These are phyloP conservation scores for Alisma plantagoaquatica DNA, from an alignment of 106 monocot species.

Conservation along the genomic window DNA sequence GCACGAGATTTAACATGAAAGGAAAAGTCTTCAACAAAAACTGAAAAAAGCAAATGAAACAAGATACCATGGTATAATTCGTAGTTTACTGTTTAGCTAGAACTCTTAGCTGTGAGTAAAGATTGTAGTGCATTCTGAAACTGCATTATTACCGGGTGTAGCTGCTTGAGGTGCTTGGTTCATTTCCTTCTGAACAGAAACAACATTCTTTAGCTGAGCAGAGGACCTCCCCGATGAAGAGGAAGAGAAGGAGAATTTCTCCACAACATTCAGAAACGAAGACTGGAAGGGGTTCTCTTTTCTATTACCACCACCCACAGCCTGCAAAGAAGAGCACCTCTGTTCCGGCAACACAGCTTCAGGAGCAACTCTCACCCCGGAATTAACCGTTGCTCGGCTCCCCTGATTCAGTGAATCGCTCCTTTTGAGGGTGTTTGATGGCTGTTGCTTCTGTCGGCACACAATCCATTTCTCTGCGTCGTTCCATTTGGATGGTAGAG, in stretches of 20 bases:
- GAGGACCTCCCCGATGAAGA: not conserved
- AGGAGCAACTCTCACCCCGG: conserved; percentile 26
- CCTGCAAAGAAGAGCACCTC: conserved; percentile 4
- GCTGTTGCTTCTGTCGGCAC: conserved; percentile 26
- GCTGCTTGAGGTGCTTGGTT: not conserved
- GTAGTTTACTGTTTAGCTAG: too few species aligned
- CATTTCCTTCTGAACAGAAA: not conserved
- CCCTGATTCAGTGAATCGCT: conserved; percentile 15
- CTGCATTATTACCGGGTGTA: not conserved
- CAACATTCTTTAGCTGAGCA: not conserved
- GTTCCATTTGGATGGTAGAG: conserved; percentile 90
- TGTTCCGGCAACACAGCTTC: conserved; percentile 22
- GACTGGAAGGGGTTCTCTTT: not conserved
- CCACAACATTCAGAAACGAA: conserved; percentile 17
- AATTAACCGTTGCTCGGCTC: conserved; percentile 9
- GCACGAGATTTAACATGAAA: too few species aligned
- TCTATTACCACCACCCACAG: not conserved
- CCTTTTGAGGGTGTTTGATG: conserved; percentile 41
- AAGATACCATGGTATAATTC: too few species aligned
- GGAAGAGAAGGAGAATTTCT: conserved; percentile 44
- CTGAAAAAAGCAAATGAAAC: too few species aligned
- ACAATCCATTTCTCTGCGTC: conserved; percentile 91
- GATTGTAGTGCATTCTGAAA: not conserved
- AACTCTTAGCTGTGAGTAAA: not conserved
- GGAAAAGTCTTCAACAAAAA: too few species aligned